phyloP scores from a whole-genome alignment of 257 asterid species.

The Solanum medicagineum region DNA sequence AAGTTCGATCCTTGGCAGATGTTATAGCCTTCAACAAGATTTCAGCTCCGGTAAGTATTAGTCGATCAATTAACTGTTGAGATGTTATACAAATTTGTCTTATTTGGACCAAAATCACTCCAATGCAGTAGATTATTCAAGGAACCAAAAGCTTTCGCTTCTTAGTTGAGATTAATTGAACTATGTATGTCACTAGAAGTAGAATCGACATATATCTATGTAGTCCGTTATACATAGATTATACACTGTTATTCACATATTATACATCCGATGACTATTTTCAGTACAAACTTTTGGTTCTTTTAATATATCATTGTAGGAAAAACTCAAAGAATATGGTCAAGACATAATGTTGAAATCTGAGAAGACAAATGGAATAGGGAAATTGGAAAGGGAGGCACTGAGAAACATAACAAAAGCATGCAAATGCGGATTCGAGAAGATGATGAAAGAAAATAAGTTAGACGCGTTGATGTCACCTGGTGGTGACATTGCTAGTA shows the following conservation, averaged over 20 bases:
- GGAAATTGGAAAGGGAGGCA: slow-evolving; percentile 15
- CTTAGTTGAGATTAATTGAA: neutral
- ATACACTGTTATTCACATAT: neutral
- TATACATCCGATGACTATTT: neutral
- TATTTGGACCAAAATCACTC: neutral
- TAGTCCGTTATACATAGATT: neutral
- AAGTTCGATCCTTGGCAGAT: slow-evolving; percentile 28
- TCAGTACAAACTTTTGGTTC: neutral
- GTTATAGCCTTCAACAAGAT: slow-evolving; percentile 26
- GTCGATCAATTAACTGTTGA: neutral
- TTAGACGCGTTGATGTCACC: slow-evolving; percentile 28
- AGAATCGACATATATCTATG: neutral
- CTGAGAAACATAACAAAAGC: neutral
- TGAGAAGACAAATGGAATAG: slow-evolving; percentile 28
- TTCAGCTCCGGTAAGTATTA: neutral
- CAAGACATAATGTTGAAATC: slow-evolving; percentile 23
- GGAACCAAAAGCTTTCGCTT: neutral
- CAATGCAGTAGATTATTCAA: neutral
- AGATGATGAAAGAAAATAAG: slow-evolving; percentile 19
- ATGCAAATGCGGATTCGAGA: slow-evolving; percentile 17
- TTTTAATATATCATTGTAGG: slow-evolving; percentile 12
- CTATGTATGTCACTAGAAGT: neutral
- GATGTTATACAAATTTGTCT: neutral
- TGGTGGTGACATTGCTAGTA: neutral
- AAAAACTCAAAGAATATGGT: slow-evolving; percentile 13